Evolutionary conservation across 1,284 basidiomycete genomes (phyloP), one percentile per base, ranked within the genome.

Genomic region (Lignosus rhinocerotis): DNA sequence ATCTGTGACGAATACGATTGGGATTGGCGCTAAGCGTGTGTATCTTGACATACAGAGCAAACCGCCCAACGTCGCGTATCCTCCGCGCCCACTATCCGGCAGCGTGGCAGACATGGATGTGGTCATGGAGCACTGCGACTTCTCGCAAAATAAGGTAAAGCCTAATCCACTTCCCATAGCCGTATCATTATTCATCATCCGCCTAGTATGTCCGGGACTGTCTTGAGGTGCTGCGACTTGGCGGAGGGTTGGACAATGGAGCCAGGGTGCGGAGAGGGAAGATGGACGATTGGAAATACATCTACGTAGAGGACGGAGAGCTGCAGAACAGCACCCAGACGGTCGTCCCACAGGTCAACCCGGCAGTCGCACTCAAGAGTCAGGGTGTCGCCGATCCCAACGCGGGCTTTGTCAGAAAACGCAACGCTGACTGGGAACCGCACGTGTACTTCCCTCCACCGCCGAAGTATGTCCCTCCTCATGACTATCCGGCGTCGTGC

Each of bases 101-200:
- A 88, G 90, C 57, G 82, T 94, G 21, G 82, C 92, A 14, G 95
- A 98, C 72, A 75, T 98, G 66, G 95, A 98, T 72, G 76, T 90
- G 32, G 78, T 96, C 2, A 88, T 94, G 87, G 88, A 94, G 41
- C 84, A 94, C 66, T 98, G 95, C 71, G 93, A 96, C 75, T 96
- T 94, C 70, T 85, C 86, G 16, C 80, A 84, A 58, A 81, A 85
- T 69, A 92, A 94, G 81, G 93, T 92, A 66, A 62, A 19, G 38
- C 5, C 6, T 31, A 10, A 19, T 34, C 39, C 31, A 32, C 12
- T 32, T 6, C 45, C 17, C 12, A 10, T 8, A 12, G 33, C 12
- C 58, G 38, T 43, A 36, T n/a, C 19, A 4, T 30, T 52, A 21
- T 17, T 56, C 12, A 51, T 42, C n/a, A 21, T 21, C 16, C 19